Percentiles rank a stretch among this genome's conserved stretches.
Conservation (phyloP, 441 rosid genomes). For the Gossypium aridum region DNA sequence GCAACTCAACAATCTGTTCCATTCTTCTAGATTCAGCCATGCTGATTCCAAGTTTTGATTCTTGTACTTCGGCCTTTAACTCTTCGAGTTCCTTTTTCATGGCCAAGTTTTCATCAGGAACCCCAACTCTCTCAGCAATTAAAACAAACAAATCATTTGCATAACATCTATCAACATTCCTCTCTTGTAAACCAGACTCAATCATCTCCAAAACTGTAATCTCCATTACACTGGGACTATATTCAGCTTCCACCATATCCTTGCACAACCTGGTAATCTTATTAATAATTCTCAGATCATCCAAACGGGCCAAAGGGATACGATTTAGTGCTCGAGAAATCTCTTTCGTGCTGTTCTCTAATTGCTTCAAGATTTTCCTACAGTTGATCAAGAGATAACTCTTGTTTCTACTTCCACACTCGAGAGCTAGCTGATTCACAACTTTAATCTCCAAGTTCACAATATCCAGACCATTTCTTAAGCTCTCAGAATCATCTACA, state of each 20-base stretch:
- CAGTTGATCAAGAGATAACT: conserved; percentile 23
- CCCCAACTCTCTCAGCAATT: conserved; percentile 22
- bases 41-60: conserved; percentile 13
- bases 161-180: conserved; percentile 15
- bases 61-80: conserved; percentile 23
- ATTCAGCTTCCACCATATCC: conserved; percentile 24
- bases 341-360: conserved; percentile 18
- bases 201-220: conserved; percentile 21
- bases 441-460: conserved; percentile 20
- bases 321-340: conserved; percentile 19
- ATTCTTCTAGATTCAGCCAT: conserved; percentile 21
- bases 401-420: conserved; percentile 22
- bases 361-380: conserved; percentile 15
- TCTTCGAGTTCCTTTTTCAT: conserved; percentile 24
- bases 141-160: conserved; percentile 22
- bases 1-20: conserved; percentile 27
- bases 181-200: conserved; percentile 18
- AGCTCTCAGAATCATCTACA: conserved; percentile 10
- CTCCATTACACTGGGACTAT: conserved; percentile 14
- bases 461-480: conserved; percentile 19
- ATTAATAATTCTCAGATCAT: conserved; percentile 11
- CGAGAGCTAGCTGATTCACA: conserved; percentile 18
- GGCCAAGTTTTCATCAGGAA: conserved; percentile 14
- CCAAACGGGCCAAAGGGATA: conserved; percentile 19
- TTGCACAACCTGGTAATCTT: conserved; percentile 20